Base-by-base conservation (phyloP, 2,329 filamentous ascomycete genomes). In the Sporothrix dimorphospora region DNA sequence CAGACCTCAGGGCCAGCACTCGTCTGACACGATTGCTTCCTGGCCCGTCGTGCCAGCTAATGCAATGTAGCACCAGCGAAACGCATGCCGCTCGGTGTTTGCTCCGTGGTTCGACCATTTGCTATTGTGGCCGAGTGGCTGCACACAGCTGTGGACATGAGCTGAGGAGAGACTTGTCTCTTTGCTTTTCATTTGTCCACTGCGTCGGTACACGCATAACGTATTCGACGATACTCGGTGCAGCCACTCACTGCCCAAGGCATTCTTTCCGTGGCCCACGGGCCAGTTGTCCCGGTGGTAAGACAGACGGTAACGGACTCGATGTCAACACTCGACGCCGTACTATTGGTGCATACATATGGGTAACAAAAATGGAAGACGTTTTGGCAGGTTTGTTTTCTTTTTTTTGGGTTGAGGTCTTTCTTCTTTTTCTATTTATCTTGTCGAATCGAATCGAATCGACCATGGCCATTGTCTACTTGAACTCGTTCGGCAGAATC, bases 401-500 rank as follows among this genome's bases (percentile, higher is more conserved):
- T 19, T 30, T 11, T 24, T 30, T n/a, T n/a, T 1, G n/a, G 7
- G 4, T 11, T 24, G 12, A 5, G 3, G 1, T 42, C n/a, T 66
- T 19, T 8, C 6, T 59, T 34, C 30, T 3, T 59, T 59, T 40
- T 34, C n/a, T 65, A n/a, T 24, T 14, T 59, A 16, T 14, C 7
- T 24, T 4, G 11, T 16, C 57, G 34, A 61, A 21, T n/a, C 14
- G n/a, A 45, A 27, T 19, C 19, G 40, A n/a, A 24, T 24, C 57
- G 19, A 3, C 34, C 19, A 24, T 40, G 19, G 6, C 59, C 34
- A 40, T 12, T 12, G 40, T 24, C 63, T 67, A 67, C 42, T 49
- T 49, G 19, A 67, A 67, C 24, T 67, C 63, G 42, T 16, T 67
- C 1, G 70, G 72, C 40, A 73, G 69, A 9, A 73, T 72, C 51